phyloP scores from a whole-genome alignment of 176 grass and related monocot species.

The Cenchrus fungigraminus region DNA sequence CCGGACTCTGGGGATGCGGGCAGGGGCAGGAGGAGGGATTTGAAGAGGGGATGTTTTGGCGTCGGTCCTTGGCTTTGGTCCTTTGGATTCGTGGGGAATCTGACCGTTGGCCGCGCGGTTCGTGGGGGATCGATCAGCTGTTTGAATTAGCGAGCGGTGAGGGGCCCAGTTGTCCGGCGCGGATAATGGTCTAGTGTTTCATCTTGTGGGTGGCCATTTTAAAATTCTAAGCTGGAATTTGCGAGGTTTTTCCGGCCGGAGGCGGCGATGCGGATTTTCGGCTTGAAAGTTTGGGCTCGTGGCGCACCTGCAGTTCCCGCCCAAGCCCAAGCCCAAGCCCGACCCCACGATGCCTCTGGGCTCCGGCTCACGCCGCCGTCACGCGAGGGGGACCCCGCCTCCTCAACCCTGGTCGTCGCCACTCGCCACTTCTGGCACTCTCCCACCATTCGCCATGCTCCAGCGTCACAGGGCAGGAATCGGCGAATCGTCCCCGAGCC shows the following conservation, averaged over 20 bases:
- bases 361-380: too few relatives aligned
- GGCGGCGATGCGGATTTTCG: not conserved
- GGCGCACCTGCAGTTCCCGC: too few relatives aligned
- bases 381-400: too few relatives aligned
- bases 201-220: not conserved
- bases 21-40: not conserved
- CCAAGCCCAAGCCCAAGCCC: too few relatives aligned
- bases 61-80: not conserved
- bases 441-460: not conserved
- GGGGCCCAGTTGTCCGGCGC: not conserved
- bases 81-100: conserved; percentile 32
- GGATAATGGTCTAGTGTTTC: not conserved
- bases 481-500: not conserved
- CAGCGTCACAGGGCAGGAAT: not conserved
- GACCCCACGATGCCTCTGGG: too few relatives aligned
- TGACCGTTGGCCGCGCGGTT: conserved; percentile 40
- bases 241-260: not conserved
- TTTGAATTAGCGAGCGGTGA: conserved; percentile 8
- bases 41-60: not conserved
- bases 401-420: too few relatives aligned
- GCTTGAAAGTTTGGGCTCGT: too few relatives aligned
- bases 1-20: conserved; percentile 16
- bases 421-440: too few relatives aligned
- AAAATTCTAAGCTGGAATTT: not conserved
- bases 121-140: not conserved